Percentiles rank a stretch among this genome's conserved stretches.
phyloP scores from a whole-genome alignment of 257 asterid species.

The Haberlea rhodopensis region DNA sequence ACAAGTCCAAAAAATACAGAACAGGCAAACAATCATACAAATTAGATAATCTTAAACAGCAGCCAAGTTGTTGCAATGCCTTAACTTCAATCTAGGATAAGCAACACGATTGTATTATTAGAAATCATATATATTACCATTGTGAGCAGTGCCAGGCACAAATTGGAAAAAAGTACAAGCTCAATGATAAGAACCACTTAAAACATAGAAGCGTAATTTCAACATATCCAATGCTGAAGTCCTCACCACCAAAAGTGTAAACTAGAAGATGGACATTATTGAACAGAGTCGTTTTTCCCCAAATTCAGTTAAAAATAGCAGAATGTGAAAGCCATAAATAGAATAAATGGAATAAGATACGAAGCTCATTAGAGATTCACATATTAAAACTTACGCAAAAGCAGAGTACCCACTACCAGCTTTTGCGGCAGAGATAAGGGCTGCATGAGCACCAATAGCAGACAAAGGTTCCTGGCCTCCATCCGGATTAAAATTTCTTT shows the following conservation, averaged over 20 bases:
- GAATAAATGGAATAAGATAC: no score
- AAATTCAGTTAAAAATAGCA: constrained; percentile 7
- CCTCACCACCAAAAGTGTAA: background rate
- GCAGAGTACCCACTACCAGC: constrained; percentile 94
- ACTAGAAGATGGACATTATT: background rate
- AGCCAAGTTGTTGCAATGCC: no score
- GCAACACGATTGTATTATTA: no score
- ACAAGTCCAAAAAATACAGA: no score
- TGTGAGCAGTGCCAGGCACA: no score
- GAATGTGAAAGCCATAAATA: background rate
- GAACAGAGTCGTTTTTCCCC: no score
- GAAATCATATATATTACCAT: no score
- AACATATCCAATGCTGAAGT: background rate
- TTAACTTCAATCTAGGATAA: no score
- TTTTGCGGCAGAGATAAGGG: constrained; percentile 71
- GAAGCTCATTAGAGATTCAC: constrained; percentile 8
- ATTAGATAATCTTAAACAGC: no score
- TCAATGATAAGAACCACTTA: background rate
- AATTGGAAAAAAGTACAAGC: background rate
- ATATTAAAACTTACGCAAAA: constrained; percentile 72
- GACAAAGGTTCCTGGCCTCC: constrained; percentile 61
- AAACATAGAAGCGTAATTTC: background rate
- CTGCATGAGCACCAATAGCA: constrained; percentile 67
- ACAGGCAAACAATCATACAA: no score
- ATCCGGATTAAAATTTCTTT: constrained; percentile 36